These are phyloP conservation scores for Thelonectria blattea DNA, from an alignment of 2,329 filamentous ascomycete species.

Conservation along the genomic window DNA sequence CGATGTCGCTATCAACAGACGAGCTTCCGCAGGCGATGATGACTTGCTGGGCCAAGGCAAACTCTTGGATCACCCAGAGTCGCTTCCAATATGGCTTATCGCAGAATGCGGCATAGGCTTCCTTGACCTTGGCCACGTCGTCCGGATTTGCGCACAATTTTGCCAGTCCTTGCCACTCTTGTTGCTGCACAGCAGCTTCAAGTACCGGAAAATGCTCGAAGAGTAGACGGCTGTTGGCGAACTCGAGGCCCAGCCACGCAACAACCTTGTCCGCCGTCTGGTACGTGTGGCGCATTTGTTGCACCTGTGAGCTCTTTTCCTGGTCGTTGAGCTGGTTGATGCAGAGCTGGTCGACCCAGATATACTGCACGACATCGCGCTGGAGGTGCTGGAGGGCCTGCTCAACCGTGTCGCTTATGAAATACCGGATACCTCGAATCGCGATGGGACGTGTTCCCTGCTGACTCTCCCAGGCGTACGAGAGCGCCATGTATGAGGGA, in stretches of 20 bases:
- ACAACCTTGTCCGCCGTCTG: slow-evolving; percentile 12
- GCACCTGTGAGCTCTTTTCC: slow-evolving; percentile 23
- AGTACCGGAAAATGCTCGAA: slow-evolving; percentile 9
- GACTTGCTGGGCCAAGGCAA: slow-evolving; percentile 9
- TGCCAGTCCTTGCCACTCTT: not conserved
- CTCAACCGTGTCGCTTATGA: slow-evolving; percentile 3
- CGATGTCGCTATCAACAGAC: slow-evolving; percentile 4
- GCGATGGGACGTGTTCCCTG: not conserved
- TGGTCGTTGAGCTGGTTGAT: slow-evolving; percentile 21
- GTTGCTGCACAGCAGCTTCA: not conserved
- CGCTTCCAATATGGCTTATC: slow-evolving; percentile 22
- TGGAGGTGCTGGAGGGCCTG: slow-evolving; percentile 4
- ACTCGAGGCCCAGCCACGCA: slow-evolving; percentile 11
- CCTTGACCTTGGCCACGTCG: not conserved
- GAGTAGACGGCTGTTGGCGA: slow-evolving; percentile 7
- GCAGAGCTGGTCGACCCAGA: slow-evolving; percentile 25
- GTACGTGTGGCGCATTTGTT: slow-evolving; percentile 22
- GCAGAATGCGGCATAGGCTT: slow-evolving; percentile 14
- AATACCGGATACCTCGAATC: not conserved
- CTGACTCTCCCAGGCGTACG: slow-evolving; percentile 9
- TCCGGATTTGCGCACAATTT: not conserved
- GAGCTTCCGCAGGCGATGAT: slow-evolving; percentile 16
- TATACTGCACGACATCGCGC: not conserved
- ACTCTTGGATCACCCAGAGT: slow-evolving; percentile 29
- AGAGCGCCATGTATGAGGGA: slow-evolving; percentile 8